phyloP scores from a whole-genome alignment of 2,329 filamentous ascomycete genomes.

The Pseudogymnoascus sp. region DNA sequence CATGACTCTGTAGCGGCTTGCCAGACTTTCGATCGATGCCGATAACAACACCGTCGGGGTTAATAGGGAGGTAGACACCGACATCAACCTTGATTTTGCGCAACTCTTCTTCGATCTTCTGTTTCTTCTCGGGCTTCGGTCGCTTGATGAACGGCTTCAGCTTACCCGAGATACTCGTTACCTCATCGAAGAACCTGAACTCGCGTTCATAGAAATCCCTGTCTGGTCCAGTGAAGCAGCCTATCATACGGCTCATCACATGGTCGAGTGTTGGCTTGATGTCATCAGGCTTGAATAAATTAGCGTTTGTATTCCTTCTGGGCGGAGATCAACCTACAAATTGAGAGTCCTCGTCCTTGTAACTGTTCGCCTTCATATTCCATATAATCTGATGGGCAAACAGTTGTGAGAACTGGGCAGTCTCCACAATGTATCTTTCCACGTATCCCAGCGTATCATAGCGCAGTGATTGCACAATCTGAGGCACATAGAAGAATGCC shows the following conservation, averaged over 20 bases:
- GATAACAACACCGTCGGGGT: conserved; percentile 93
- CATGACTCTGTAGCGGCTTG: conserved; percentile 93
- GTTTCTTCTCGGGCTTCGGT: conserved; percentile 93
- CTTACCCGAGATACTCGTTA: conserved; percentile 91
- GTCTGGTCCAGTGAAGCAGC: conserved; percentile 71
- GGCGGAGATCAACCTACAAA: conserved; percentile 47
- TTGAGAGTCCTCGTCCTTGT: conserved; percentile 89
- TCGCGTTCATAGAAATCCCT: conserved; percentile 85
- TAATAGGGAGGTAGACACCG: conserved; percentile 92
- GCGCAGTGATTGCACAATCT: conserved; percentile 90
- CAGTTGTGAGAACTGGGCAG: conserved; percentile 91
- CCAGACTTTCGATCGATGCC: conserved; percentile 97
- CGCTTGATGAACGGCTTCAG: conserved; percentile 87
- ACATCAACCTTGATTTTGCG: conserved; percentile 96
- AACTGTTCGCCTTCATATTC: conserved; percentile 99
- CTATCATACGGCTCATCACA: conserved; percentile 76
- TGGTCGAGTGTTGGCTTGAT: conserved; percentile 90
- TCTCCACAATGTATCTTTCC: conserved; percentile 92
- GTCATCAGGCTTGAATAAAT: conserved; percentile 57
- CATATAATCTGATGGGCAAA: conserved; percentile 99
- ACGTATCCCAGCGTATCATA: conserved; percentile 93
- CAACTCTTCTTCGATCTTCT: conserved; percentile 97
- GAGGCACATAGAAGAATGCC: conserved; percentile 97
- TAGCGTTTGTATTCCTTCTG: background rate
- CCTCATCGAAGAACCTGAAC: conserved; percentile 96